A percentile compares a stretch with the other conserved stretches of the same genome.
Evolutionary conservation across 352 stramenopile genomes (phyloP).

Genomic region (Salisapilia sapeloensis): DNA sequence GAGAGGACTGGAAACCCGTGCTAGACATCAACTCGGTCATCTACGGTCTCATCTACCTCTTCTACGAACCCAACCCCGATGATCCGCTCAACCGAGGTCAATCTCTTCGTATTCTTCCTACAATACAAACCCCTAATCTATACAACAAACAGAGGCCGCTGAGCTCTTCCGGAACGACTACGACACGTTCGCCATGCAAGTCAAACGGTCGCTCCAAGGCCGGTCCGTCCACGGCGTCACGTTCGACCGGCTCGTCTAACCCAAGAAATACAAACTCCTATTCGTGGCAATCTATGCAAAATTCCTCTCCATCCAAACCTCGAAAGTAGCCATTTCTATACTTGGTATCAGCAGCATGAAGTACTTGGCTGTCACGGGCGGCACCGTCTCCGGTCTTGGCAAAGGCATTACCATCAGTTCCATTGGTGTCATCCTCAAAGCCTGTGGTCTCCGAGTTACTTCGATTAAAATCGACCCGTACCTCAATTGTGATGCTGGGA

Average conservation of each 20-base stretch:
- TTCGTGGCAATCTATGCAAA: too few species aligned
- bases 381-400: slow-evolving; percentile 96
- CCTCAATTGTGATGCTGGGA: slow-evolving; percentile 97
- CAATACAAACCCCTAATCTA: not conserved
- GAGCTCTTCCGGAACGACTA: slow-evolving; percentile 92
- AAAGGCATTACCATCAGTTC: slow-evolving; percentile 98
- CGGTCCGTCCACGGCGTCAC: slow-evolving; percentile 70
- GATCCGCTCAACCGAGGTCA: slow-evolving; percentile 92
- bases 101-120: slow-evolving; percentile 1
- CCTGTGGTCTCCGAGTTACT: slow-evolving; percentile 89
- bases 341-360: slow-evolving; percentile 88
- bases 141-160: slow-evolving; percentile 75
- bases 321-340: too few species aligned
- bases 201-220: slow-evolving; percentile 70
- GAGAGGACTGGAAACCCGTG: slow-evolving; percentile 98
- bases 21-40: slow-evolving; percentile 99
- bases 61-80: slow-evolving; percentile 98
- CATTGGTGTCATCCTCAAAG: slow-evolving; percentile 96
- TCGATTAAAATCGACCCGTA: slow-evolving; percentile 99
- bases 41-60: slow-evolving; percentile 98
- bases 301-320: too few species aligned
- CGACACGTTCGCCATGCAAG: slow-evolving; percentile 83
- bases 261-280: too few species aligned
- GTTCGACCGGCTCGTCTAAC: slow-evolving; percentile 70
- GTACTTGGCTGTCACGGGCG: slow-evolving; percentile 96